phyloP scores from a whole-genome alignment of 345 rosid genomes.

The Sonneratia caseolaris region DNA sequence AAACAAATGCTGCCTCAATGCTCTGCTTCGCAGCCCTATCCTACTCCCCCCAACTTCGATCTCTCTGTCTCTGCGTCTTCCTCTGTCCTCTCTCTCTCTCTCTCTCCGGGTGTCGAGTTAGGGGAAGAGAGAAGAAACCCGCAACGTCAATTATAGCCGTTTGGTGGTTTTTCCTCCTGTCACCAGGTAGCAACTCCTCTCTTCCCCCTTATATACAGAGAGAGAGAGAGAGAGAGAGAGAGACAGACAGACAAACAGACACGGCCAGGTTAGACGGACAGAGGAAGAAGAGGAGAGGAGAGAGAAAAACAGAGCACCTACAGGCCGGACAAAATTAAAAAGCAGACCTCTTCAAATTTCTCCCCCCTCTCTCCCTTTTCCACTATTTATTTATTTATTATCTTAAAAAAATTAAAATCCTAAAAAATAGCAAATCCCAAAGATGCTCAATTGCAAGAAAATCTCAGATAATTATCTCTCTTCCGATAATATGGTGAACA shows the following conservation, averaged over 20 bases:
- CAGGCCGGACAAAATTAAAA: neutral
- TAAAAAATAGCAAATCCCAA: too few relatives aligned
- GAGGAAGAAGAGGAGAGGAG: neutral
- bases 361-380: too few relatives aligned
- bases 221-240: neutral
- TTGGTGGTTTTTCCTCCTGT: conserved; percentile 37
- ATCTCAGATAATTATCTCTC: too few relatives aligned
- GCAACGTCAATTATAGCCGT: conserved; percentile 60
- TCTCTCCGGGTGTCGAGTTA: neutral
- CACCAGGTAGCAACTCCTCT: conserved; percentile 17
- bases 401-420: too few relatives aligned
- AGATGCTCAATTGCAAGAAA: too few relatives aligned
- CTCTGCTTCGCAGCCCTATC: neutral
- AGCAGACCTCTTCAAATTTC: too few relatives aligned
- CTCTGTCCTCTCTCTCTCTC: neutral
- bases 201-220: neutral
- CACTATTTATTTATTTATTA: too few relatives aligned
- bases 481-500: too few relatives aligned
- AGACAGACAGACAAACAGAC: neutral
- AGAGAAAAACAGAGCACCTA: neutral
- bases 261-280: neutral
- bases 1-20: conserved; percentile 7
- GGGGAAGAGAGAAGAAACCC: conserved; percentile 10
- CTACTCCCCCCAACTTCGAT: conserved; percentile 1
- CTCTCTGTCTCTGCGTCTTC: conserved; percentile 11